A percentile compares a stretch with the other conserved stretches of the same genome.
Conservation (phyloP, 2,329 filamentous ascomycete genomes). For the Pestalotiopsis sp. region DNA sequence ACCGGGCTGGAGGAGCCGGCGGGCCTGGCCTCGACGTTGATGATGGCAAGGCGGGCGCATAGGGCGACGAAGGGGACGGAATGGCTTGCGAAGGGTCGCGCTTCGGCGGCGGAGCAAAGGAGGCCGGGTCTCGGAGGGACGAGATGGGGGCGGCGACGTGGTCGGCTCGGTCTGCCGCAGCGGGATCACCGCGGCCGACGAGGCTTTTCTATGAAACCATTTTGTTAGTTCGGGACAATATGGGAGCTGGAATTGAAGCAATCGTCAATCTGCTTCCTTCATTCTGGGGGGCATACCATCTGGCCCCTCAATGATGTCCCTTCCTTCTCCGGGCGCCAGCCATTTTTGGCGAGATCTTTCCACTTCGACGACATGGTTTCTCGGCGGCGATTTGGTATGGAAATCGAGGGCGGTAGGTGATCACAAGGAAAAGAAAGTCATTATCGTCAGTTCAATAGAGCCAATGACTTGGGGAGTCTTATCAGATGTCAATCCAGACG, state of each 20-base stretch:
- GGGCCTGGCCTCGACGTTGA: slow-evolving; percentile 38
- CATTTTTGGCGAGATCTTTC: slow-evolving; percentile 50
- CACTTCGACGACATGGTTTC: slow-evolving; percentile 42
- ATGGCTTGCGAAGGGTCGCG: slow-evolving; percentile 36
- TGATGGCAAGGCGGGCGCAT: slow-evolving; percentile 29
- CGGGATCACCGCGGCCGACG: slow-evolving; percentile 38
- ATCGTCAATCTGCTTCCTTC: too few relatives aligned
- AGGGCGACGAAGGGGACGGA: slow-evolving; percentile 15
- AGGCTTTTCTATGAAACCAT: slow-evolving; percentile 41
- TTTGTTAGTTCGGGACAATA: not conserved
- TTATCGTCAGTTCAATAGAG: not conserved
- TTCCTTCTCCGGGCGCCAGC: slow-evolving; percentile 52
- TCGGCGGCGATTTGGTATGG: not conserved
- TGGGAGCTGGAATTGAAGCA: too few relatives aligned
- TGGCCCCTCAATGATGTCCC: slow-evolving; percentile 41
- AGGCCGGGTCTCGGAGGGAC: slow-evolving; percentile 71
- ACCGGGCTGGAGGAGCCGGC: slow-evolving; percentile 33
- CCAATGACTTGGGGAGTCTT: not conserved
- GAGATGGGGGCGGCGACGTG: slow-evolving; percentile 62
- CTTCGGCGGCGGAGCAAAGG: slow-evolving; percentile 81
- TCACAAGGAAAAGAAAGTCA: not conserved
- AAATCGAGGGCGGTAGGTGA: not conserved
- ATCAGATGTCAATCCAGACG: slow-evolving; percentile 1
- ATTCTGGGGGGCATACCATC: slow-evolving; percentile 39
- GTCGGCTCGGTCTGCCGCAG: slow-evolving; percentile 21